A percentile compares a stretch with the other conserved stretches of the same genome.
These are phyloP conservation scores for Lunasporangiospora selenospora DNA, from an alignment of 192 early-diverging fungal species.

Conservation along the genomic window DNA sequence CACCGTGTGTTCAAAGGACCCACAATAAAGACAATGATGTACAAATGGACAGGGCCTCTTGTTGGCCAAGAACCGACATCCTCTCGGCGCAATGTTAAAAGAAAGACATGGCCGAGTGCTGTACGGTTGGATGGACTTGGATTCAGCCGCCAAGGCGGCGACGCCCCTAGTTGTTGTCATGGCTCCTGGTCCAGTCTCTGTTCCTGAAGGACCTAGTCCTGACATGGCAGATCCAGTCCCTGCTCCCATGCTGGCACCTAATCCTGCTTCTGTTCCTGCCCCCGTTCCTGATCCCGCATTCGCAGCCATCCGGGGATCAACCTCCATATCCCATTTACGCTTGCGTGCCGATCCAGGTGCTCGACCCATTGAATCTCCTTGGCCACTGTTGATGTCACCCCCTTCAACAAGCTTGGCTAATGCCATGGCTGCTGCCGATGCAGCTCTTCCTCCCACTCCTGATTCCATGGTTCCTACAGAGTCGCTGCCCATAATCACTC, in stretches of 20 bases:
- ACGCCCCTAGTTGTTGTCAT: too few species aligned
- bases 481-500: too few species aligned
- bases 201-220: too few species aligned
- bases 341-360: background rate
- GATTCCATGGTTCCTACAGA: too few species aligned
- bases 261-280: background rate
- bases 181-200: too few species aligned
- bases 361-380: background rate
- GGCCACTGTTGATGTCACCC: background rate
- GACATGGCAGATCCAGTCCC: too few species aligned
- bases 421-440: conserved; percentile 1
- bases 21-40: conserved; percentile 42
- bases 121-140: too few species aligned
- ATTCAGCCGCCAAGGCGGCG: too few species aligned
- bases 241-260: background rate
- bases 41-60: conserved; percentile 39
- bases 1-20: conserved; percentile 30
- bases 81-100: conserved; percentile 46
- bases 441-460: background rate
- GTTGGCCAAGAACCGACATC: conserved; percentile 40
- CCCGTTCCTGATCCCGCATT: too few species aligned
- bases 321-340: background rate
- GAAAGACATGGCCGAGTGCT: conserved; percentile 40
- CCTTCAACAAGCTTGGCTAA: conserved; percentile 3
- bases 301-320: background rate